Percentiles rank a stretch among this genome's conserved stretches.
phyloP scores from a whole-genome alignment of 2,329 filamentous ascomycete species.

The Diplodia corticola region DNA sequence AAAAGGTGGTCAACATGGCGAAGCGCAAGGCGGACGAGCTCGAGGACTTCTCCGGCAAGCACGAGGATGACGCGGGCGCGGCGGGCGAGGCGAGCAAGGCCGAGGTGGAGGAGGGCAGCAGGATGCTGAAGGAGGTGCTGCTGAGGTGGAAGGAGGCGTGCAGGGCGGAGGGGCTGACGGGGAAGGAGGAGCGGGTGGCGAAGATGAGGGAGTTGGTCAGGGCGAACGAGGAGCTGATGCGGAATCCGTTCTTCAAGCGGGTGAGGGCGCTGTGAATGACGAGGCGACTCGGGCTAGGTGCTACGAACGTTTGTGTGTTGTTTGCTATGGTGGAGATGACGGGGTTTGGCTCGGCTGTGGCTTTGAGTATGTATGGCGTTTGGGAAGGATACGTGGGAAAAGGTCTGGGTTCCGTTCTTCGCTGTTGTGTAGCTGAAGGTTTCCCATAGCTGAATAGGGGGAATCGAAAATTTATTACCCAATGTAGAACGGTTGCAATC shows the following conservation, averaged over 20 bases:
- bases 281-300: no score
- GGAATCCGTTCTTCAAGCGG: slow-evolving; percentile 67
- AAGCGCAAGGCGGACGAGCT: slow-evolving; percentile 97
- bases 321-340: neutral
- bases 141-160: slow-evolving; percentile 78
- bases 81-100: slow-evolving; percentile 60
- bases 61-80: slow-evolving; percentile 55
- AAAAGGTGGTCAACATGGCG: slow-evolving; percentile 99
- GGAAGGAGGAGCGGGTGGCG: slow-evolving; percentile 72
- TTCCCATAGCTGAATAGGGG: no score
- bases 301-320: no score
- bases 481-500: no score
- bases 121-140: slow-evolving; percentile 79
- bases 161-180: slow-evolving; percentile 57
- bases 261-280: slow-evolving; percentile 47
- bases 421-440: neutral
- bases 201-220: slow-evolving; percentile 78
- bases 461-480: no score
- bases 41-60: slow-evolving; percentile 87
- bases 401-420: neutral
- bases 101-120: slow-evolving; percentile 86
- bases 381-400: neutral
- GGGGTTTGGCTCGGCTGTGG: neutral
- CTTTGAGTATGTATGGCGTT: neutral
- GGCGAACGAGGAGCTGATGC: slow-evolving; percentile 64